A percentile compares a stretch with the other conserved stretches of the same genome.
These are phyloP conservation scores for Aphanomyces cochlioides DNA, from an alignment of 352 stramenopile genomes.

Conservation along the genomic window DNA sequence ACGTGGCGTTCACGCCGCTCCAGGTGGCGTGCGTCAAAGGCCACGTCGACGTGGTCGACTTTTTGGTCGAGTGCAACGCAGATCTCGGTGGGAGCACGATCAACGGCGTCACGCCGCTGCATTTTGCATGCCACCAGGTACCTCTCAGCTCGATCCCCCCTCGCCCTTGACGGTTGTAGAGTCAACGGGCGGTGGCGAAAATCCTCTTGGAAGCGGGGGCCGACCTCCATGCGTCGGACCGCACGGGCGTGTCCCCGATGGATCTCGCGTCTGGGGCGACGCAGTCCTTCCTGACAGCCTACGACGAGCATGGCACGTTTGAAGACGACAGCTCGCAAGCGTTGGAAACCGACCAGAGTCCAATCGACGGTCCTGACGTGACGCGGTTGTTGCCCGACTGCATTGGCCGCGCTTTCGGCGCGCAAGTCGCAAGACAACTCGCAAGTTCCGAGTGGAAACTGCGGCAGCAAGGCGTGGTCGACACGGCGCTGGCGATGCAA, in stretches of 20 bases:
- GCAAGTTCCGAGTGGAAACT: constrained; percentile 58
- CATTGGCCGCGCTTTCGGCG: constrained; percentile 47
- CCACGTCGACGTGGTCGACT: constrained; percentile 62
- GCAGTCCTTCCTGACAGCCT: constrained; percentile 46
- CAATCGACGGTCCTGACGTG: constrained; percentile 37
- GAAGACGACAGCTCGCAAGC: constrained; percentile 30
- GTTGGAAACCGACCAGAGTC: constrained; percentile 35
- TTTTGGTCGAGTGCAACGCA: constrained; percentile 80
- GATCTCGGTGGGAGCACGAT: constrained; percentile 55
- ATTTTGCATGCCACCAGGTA: constrained; percentile 50
- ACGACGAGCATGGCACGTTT: constrained; percentile 38
- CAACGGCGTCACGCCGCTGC: constrained; percentile 71
- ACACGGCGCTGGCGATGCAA: constrained; percentile 46
- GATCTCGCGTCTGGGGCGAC: constrained; percentile 55
- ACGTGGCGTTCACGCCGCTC: constrained; percentile 70
- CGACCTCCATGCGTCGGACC: constrained; percentile 58
- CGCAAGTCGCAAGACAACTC: constrained; percentile 49
- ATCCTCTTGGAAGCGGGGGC: constrained; percentile 65
- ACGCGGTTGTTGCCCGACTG: constrained; percentile 33
- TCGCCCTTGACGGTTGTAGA: constrained; percentile 36
- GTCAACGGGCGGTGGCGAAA: constrained; percentile 55
- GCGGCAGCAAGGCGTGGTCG: constrained; percentile 49
- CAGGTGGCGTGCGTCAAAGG: constrained; percentile 76
- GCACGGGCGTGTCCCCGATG: constrained; percentile 53
- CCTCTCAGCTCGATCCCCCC: neutral